These are phyloP conservation scores for Fusarium lyarnte DNA, from an alignment of 2,329 filamentous ascomycete species.

Conservation along the genomic window DNA sequence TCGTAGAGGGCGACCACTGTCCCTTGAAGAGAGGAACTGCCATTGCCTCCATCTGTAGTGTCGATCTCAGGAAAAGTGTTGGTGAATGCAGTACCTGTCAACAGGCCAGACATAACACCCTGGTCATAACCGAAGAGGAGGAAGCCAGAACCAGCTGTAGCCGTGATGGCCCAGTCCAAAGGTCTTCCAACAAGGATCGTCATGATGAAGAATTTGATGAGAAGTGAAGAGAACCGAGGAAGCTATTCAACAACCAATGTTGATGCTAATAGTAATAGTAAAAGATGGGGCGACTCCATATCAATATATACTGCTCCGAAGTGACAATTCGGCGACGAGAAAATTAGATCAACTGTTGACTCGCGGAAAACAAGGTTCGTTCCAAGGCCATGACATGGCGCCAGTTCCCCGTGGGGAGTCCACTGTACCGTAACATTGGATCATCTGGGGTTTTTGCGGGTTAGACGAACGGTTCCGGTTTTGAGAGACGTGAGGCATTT, in stretches of 20 bases:
- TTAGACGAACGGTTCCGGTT: background rate
- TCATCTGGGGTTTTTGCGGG: constrained; percentile 13
- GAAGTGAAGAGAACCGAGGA: background rate
- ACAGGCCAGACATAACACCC: constrained; percentile 47
- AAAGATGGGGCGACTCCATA: constrained; percentile 10
- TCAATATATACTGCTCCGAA: constrained; percentile 29
- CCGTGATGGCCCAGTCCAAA: constrained; percentile 53
- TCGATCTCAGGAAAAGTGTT: constrained; percentile 48
- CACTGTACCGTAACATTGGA: background rate
- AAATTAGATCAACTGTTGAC: constrained; percentile 16
- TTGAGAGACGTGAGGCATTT: background rate
- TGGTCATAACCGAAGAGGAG: constrained; percentile 50
- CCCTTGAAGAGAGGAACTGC: constrained; percentile 56
- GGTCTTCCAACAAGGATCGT: constrained; percentile 44
- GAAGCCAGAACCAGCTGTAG: constrained; percentile 50
- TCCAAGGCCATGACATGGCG: constrained; percentile 19
- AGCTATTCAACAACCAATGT: constrained; percentile 14
- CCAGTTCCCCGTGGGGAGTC: constrained; percentile 20
- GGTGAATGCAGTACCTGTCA: constrained; percentile 48
- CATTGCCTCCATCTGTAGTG: constrained; percentile 49
- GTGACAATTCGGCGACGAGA: background rate
- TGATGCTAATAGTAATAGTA: background rate
- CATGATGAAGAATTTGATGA: constrained; percentile 9
- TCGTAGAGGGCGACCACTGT: constrained; percentile 59
- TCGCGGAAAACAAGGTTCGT: constrained; percentile 27